Evolutionary conservation across 495 filamentous ascomycete genomes (phyloP).

Genomic region (Hypoxylon cercidicola): DNA sequence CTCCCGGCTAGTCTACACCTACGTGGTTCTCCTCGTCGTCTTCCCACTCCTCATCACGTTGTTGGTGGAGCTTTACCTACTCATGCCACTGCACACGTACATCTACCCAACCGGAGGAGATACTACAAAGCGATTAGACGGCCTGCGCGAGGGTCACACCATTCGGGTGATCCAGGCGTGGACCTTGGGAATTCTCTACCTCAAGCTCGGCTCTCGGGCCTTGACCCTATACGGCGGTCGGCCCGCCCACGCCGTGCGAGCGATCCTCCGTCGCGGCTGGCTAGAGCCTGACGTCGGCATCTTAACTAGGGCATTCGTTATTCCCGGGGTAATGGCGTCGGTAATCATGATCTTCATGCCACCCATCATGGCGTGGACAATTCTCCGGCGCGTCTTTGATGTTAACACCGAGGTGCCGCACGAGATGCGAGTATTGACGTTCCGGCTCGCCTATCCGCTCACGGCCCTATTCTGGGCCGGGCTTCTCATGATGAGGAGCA

Average conservation of each 20-base stretch:
- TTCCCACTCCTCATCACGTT: conserved; percentile 86
- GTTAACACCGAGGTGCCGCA: conserved; percentile 47
- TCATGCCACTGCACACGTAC: conserved; percentile 90
- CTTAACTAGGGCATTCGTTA: conserved; percentile 82
- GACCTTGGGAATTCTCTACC: conserved; percentile 92
- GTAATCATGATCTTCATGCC: conserved; percentile 69
- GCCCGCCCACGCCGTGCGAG: conserved; percentile 75
- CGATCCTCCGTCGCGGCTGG: conserved; percentile 82
- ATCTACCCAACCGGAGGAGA: conserved; percentile 56
- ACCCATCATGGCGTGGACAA: conserved; percentile 44
- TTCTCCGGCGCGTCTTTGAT: conserved; percentile 47
- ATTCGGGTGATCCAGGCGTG: conserved; percentile 92
- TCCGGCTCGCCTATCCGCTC: conserved; percentile 78
- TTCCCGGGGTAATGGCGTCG: conserved; percentile 73
- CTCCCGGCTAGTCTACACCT: conserved; percentile 73
- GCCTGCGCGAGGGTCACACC: conserved; percentile 62
- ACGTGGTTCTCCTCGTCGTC: conserved; percentile 73
- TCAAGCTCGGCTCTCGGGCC: conserved; percentile 82
- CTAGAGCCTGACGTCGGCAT: conserved; percentile 79
- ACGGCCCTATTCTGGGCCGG: conserved; percentile 59
- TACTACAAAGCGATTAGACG: conserved; percentile 50
- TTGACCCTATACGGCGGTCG: conserved; percentile 72
- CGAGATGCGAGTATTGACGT: conserved; percentile 64
- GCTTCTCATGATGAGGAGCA: conserved; percentile 50
- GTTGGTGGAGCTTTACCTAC: conserved; percentile 85